Evolutionary conservation across 495 filamentous ascomycete species (phyloP).

Genomic region (Endocarpon pusillum): DNA sequence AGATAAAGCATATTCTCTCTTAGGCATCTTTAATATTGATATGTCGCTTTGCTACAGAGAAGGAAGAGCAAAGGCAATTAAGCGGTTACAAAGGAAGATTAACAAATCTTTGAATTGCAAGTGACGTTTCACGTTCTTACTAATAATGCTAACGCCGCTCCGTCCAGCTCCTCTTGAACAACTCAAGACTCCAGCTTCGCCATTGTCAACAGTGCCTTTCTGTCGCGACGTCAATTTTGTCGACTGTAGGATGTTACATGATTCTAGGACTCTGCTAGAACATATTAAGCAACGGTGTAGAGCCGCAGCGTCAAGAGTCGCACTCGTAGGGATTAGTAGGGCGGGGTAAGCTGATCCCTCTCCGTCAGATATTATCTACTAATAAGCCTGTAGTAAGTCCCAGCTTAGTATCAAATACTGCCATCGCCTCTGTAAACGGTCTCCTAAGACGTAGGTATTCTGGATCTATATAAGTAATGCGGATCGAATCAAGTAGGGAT

Average conservation of each 20-base stretch:
- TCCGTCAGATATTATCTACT: background rate
- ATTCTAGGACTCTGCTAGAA: too few relatives aligned
- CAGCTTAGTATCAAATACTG: conserved; percentile 22
- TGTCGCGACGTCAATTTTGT: conserved; percentile 19
- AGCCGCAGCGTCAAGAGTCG: conserved; percentile 10
- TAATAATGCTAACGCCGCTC: too few relatives aligned
- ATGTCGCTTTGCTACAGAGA: too few relatives aligned
- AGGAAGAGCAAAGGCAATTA: too few relatives aligned
- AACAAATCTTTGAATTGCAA: too few relatives aligned
- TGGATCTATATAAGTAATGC: conserved; percentile 28
- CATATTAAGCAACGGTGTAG: conserved; percentile 12
- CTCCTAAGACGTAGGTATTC: conserved; percentile 28
- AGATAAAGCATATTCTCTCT: too few relatives aligned
- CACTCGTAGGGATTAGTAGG: conserved; percentile 16
- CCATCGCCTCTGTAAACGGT: conserved; percentile 18
- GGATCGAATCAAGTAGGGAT: conserved; percentile 23
- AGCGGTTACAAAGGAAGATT: too few relatives aligned
- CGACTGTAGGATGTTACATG: conserved; percentile 9
- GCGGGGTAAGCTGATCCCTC: conserved; percentile 10
- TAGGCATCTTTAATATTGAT: too few relatives aligned
- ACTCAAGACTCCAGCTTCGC: conserved; percentile 7
- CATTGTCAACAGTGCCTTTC: conserved; percentile 16
- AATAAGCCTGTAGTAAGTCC: conserved; percentile 17
- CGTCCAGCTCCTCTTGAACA: too few relatives aligned
- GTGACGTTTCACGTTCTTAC: too few relatives aligned